Conservation (phyloP, 805 yeast genomes). For the Candida krabiensis region DNA sequence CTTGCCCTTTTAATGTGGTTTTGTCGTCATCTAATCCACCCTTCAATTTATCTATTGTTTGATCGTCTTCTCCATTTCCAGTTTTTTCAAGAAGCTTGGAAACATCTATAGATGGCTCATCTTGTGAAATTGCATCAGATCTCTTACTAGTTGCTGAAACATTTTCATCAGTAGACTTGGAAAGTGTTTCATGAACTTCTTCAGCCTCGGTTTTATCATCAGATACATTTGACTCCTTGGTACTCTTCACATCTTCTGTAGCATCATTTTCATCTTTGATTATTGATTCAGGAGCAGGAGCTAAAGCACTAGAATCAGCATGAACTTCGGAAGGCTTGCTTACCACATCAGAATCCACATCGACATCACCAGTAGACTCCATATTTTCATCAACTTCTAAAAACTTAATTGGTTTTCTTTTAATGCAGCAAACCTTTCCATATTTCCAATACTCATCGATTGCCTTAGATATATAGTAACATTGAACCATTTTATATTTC, state of each 20-base stretch:
- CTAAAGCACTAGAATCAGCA: slow-evolving; percentile 4
- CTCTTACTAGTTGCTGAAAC: too few relatives aligned
- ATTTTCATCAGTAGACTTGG: neutral
- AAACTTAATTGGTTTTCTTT: slow-evolving; percentile 43
- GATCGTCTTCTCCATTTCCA: too few relatives aligned
- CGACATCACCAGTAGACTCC: slow-evolving; percentile 3
- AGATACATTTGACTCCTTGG: neutral
- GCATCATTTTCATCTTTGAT: slow-evolving; percentile 1
- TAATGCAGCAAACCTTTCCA: slow-evolving; percentile 70
- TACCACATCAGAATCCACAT: slow-evolving; percentile 1
- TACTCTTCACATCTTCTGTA: slow-evolving; percentile 3
- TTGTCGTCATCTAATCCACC: slow-evolving; percentile 36
- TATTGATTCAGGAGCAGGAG: neutral
- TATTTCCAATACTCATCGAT: slow-evolving; percentile 74
- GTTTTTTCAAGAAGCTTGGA: slow-evolving; percentile 13
- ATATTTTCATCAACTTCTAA: slow-evolving; percentile 14
- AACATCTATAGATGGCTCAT: slow-evolving; percentile 43
- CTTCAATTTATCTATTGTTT: slow-evolving; percentile 10
- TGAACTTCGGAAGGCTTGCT: neutral
- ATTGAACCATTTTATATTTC: slow-evolving; percentile 68
- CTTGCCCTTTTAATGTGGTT: slow-evolving; percentile 7
- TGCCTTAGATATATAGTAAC: slow-evolving; percentile 69
- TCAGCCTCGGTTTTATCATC: neutral
- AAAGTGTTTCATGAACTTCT: slow-evolving; percentile 1
- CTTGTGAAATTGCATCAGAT: too few relatives aligned